phyloP scores from a whole-genome alignment of 2,329 filamentous ascomycete genomes.

The Massarina eburnea region DNA sequence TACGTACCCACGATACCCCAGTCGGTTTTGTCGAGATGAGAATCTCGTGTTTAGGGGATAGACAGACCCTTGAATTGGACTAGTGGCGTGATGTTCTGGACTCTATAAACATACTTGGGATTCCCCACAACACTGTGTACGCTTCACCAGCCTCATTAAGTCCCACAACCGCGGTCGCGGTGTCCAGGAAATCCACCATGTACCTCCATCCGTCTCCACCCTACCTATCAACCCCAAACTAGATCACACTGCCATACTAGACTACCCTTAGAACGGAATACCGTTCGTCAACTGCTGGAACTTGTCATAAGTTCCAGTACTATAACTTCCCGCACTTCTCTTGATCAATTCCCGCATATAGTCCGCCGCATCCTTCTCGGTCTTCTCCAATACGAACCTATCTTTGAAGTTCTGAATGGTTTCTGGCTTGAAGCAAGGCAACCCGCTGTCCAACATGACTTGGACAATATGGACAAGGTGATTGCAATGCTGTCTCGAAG shows the following conservation, averaged over 20 bases:
- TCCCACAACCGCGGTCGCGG: too few species aligned
- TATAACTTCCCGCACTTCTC: conserved; percentile 88
- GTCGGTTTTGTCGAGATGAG: too few species aligned
- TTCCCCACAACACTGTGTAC: too few species aligned
- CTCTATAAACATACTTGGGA: too few species aligned
- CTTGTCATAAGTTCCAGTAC: conserved; percentile 93
- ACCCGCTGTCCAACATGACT: conserved; percentile 92
- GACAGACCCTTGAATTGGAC: too few species aligned
- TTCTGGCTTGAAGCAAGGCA: conserved; percentile 98
- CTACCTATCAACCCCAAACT: neutral
- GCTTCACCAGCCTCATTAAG: too few species aligned
- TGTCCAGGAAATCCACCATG: too few species aligned
- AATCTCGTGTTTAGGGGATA: too few species aligned
- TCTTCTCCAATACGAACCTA: conserved; percentile 88
- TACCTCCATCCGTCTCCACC: neutral
- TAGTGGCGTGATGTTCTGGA: too few species aligned
- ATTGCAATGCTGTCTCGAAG: conserved; percentile 79
- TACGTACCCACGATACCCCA: too few species aligned
- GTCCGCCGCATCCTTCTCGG: conserved; percentile 88
- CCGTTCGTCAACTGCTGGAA: conserved; percentile 97
- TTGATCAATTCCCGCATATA: conserved; percentile 88
- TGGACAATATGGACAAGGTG: conserved; percentile 88
- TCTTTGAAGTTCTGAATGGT: conserved; percentile 91
- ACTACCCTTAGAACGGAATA: conserved; percentile 91
- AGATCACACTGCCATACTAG: too few species aligned